Evolutionary conservation across 1,284 basidiomycete genomes (phyloP), one percentile per base, ranked within the genome.

Genomic region (Pisolithus thermaeus): DNA sequence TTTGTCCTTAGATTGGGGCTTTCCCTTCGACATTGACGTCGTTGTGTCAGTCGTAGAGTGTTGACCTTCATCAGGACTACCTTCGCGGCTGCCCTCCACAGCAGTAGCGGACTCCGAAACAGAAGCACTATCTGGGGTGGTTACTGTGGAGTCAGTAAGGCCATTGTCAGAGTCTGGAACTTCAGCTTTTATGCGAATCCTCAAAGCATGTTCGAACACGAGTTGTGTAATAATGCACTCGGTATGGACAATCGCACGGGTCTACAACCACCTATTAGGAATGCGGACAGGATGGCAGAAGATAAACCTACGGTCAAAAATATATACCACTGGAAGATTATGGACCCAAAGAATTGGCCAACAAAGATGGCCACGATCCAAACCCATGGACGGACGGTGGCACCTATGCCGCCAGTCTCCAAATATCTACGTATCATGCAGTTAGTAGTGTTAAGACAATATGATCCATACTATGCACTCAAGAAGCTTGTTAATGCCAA

Each of bases 181-280:
- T 36, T 72, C 71, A 0, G 71, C 63, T 56, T 73, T 73, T 70
- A 83, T 73, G 22, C 81, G 73, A 30, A 83, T 74, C n/a, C 79
- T 72, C 6, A 84, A 70, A 1, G 80, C 70, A 54, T 83, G 81
- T 52, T 80, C 75, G 61, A 83, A 81, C 4, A 83, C 61, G 7
- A 83, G 70, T 57, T 83, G 78, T 0, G 79, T 82, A 40, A 83
- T 60, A 53, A 83, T 70, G 3, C 72, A 73, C 58, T 81, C 74
- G 8, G 63, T 56, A 30, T 49, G 41, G 7, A 54, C 52, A 22
- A 56, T 43, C 7, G 32, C 22, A 46, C 65, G 55, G 47, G 69
- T 68, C 56, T 58, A 42, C 53, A 55, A 39, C 7, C 23, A 4
- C 25, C 45, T n/a, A 51, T 32, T 25, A 41, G 7, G 25, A 12